These are phyloP conservation scores for Schizopora paradoxa DNA, from an alignment of 1,284 basidiomycete genomes.

Conservation along the genomic window DNA sequence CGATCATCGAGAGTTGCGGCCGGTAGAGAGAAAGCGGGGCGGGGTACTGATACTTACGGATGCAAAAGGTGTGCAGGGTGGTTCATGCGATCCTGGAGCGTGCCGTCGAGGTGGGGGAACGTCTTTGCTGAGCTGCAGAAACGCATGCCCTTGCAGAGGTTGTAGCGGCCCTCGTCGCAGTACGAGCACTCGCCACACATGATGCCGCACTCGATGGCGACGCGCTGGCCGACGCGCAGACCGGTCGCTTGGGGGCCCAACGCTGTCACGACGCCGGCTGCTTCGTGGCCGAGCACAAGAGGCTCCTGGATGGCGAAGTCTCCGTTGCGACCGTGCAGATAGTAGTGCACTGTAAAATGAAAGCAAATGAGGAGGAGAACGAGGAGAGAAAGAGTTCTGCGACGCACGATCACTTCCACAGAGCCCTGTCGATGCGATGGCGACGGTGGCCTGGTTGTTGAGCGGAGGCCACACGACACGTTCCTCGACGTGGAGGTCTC, in stretches of 20 bases:
- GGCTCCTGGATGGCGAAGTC: constrained; percentile 82
- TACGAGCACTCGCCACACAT: constrained; percentile 72
- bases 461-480: constrained; percentile 64
- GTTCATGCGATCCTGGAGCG: constrained; percentile 83
- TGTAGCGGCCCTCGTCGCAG: constrained; percentile 80
- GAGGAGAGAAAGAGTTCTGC: background rate
- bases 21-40: constrained; percentile 1
- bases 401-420: constrained; percentile 87
- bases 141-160: constrained; percentile 85
- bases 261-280: constrained; percentile 76
- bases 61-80: constrained; percentile 83
- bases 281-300: constrained; percentile 90
- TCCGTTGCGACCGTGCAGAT: constrained; percentile 83
- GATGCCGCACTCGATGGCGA: constrained; percentile 92
- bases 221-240: constrained; percentile 79
- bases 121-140: constrained; percentile 90
- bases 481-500: constrained; percentile 67
- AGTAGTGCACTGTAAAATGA: constrained; percentile 73
- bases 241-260: constrained; percentile 61
- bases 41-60: constrained; percentile 52
- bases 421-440: constrained; percentile 78
- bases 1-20: constrained; percentile 1
- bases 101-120: constrained; percentile 90
- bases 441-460: constrained; percentile 65
- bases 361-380: constrained; percentile 11